Evolutionary conservation across 768 basidiomycete species (phyloP).

Genomic region (Asterophora parasitica): DNA sequence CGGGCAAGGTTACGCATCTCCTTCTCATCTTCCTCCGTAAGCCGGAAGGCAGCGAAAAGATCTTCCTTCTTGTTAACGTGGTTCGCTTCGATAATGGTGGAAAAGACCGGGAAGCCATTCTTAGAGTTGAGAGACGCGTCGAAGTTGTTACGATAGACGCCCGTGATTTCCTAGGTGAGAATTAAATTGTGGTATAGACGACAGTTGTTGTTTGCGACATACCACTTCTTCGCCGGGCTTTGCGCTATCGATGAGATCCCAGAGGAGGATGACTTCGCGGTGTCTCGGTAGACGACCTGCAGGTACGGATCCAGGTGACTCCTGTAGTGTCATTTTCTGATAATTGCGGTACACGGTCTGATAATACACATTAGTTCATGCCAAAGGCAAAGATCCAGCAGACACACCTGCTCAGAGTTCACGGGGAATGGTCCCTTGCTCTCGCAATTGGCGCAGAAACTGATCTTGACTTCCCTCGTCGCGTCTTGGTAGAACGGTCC

Average conservation of each 20-base stretch:
- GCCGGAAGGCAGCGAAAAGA: slow-evolving; percentile 93
- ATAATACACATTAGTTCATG: background rate
- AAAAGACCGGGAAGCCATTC: slow-evolving; percentile 99
- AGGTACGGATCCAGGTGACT: slow-evolving; percentile 96
- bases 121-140: slow-evolving; percentile 97
- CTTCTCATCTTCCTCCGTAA: slow-evolving; percentile 95
- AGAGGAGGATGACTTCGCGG: slow-evolving; percentile 92
- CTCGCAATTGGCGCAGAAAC: slow-evolving; percentile 92
- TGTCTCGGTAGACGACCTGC: slow-evolving; percentile 96
- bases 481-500: slow-evolving; percentile 99
- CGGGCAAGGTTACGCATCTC: slow-evolving; percentile 83
- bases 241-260: slow-evolving; percentile 97
- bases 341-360: slow-evolving; percentile 98
- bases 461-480: slow-evolving; percentile 88
- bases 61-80: slow-evolving; percentile 99
- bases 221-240: slow-evolving; percentile 99
- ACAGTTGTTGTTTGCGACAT: slow-evolving; percentile 22
- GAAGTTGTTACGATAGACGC: slow-evolving; percentile 98
- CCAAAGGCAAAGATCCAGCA: too few species aligned
- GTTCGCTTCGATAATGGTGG: slow-evolving; percentile 96
- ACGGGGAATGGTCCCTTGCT: slow-evolving; percentile 93
- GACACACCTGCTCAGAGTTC: slow-evolving; percentile 86
- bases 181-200: slow-evolving; percentile 1
- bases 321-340: slow-evolving; percentile 97
- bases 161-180: slow-evolving; percentile 81